Evolutionary conservation across 2,329 filamentous ascomycete genomes (phyloP), one percentile per base, ranked within the genome.

Genomic region (Biscogniauxia sp.): DNA sequence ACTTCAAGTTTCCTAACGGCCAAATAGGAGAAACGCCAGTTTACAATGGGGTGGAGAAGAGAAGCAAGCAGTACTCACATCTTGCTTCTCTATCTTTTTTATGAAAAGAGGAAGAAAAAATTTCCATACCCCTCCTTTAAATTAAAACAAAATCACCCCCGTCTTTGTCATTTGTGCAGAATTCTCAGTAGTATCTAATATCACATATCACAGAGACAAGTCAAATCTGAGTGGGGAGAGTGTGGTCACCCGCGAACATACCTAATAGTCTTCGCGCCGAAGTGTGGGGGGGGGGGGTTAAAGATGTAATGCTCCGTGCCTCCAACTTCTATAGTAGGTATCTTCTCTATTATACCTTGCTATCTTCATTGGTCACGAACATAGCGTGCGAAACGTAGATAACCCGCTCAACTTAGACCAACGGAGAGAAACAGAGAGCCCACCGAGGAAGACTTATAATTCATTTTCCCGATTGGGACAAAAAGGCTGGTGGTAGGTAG

Each of bases 381-480:
- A n/a, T n/a, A 6, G 11, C 11, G 37, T 45, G 15, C 7, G 37
- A 45, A 45, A 17, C 6, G 6, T 45, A 17, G 37, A 45, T 45
- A 45, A 45, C n/a, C 37, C 13, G 17, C 37, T 13, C 17, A 45
- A 45, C 37, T 45, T 45, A 13, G 37, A 45, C 13, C 37, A 11
- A 45, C 37, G 37, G 37, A 45, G 37, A 17, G 13, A 11, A n/a
- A 45, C 37, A n/a, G 17, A 45, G 37, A 45, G 5, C 37, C 17
- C 37, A 15, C 15, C 17, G 17, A n/a, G 17, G n/a, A 45, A 45
- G 17, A 45, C 13, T n/a, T 45, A 45, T 45, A 45, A 13, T 17
- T 57, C 19, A 52, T 55, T 59, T 59, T 52, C 53, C 61, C 58
- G 15, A 63, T 63, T 60, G 54, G 52, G 61, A 61, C 57, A 57